phyloP scores from a whole-genome alignment of 371 early-diverging fungal species.

The Rhizopus delemar region DNA sequence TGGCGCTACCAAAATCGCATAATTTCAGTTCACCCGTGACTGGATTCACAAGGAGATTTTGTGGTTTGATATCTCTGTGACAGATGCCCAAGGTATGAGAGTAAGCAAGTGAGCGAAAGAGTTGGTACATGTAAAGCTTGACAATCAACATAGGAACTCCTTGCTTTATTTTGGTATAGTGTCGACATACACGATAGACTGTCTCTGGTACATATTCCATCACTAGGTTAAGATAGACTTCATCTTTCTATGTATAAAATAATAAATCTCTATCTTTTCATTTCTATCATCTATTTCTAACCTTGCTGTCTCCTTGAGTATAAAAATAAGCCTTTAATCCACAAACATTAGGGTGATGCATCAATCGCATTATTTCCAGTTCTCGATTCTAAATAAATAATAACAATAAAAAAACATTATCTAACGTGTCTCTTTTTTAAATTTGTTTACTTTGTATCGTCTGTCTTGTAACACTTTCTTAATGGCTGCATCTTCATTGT shows the following conservation, averaged over 20 bases:
- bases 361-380: conserved; percentile 91
- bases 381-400: conserved; percentile 79
- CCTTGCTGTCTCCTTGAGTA: conserved; percentile 73
- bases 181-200: conserved; percentile 84
- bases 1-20: conserved; percentile 98
- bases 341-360: conserved; percentile 89
- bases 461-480: conserved; percentile 96
- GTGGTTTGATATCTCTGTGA: conserved; percentile 99
- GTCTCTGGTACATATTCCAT: conserved; percentile 95
- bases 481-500: conserved; percentile 83
- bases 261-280: not conserved
- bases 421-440: not conserved
- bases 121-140: conserved; percentile 96
- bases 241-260: conserved; percentile 68
- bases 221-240: conserved; percentile 90
- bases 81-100: conserved; percentile 94
- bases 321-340: conserved; percentile 87
- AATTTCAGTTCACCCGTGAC: conserved; percentile 87
- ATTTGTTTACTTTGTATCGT: conserved; percentile 81
- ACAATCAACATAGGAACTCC: conserved; percentile 85
- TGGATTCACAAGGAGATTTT: conserved; percentile 94
- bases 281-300: conserved; percentile 19
- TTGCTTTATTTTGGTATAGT: conserved; percentile 85
- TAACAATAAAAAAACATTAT: not conserved
- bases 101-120: conserved; percentile 93